These are phyloP conservation scores for Peltaster fructicola DNA, from an alignment of 2,329 filamentous ascomycete genomes.

Conservation along the genomic window DNA sequence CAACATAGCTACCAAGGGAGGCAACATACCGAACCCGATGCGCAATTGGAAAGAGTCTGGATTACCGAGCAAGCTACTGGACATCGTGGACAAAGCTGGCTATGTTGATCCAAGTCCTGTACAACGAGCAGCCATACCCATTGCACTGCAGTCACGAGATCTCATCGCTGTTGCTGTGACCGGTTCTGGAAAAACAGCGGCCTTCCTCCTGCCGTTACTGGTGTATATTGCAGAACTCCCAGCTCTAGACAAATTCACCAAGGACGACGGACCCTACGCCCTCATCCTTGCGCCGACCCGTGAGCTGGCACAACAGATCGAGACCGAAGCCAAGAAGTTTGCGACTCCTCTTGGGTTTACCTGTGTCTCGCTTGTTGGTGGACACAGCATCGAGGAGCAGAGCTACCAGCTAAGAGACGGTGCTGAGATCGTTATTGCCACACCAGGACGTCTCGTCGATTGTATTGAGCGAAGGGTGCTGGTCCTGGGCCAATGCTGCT, in stretches of 20 bases:
- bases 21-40: conserved; percentile 87
- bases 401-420: conserved; percentile 77
- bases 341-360: conserved; percentile 79
- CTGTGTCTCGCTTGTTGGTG: conserved; percentile 94
- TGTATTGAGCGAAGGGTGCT: conserved; percentile 87
- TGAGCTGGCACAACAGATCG: conserved; percentile 94
- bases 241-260: conserved; percentile 64
- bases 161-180: conserved; percentile 97
- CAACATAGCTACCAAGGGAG: conserved; percentile 87
- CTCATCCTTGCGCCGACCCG: conserved; percentile 91
- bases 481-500: conserved; percentile 90
- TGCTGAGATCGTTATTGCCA: conserved; percentile 96
- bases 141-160: conserved; percentile 79
- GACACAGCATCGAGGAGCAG: conserved; percentile 87
- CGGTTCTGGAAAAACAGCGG: conserved; percentile 94
- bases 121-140: conserved; percentile 86
- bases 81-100: conserved; percentile 68
- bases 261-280: conserved; percentile 92
- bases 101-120: conserved; percentile 86
- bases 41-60: conserved; percentile 77
- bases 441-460: conserved; percentile 87
- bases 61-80: conserved; percentile 58
- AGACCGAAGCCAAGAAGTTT: conserved; percentile 84
- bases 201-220: conserved; percentile 78
- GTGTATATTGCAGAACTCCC: conserved; percentile 90